phyloP scores from a whole-genome alignment of 2,329 filamentous ascomycete genomes.

The Penicillium occitanis region DNA sequence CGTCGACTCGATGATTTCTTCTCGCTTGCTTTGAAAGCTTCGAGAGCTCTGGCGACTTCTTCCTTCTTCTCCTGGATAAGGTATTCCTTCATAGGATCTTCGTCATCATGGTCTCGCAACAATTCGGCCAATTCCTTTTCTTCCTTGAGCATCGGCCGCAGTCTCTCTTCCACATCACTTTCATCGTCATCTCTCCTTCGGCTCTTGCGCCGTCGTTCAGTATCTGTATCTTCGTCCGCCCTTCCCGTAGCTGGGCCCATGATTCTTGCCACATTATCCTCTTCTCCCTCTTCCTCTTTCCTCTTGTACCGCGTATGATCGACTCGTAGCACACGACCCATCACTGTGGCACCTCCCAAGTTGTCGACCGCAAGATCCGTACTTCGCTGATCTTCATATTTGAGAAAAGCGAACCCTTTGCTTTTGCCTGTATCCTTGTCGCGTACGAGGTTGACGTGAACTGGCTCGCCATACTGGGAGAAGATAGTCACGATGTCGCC shows the following conservation, averaged over 20 bases:
- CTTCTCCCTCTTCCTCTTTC: conserved; percentile 66
- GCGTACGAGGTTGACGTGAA: conserved; percentile 85
- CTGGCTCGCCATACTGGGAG: conserved; percentile 93
- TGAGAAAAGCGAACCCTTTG: conserved; percentile 91
- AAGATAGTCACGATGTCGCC: conserved; percentile 96
- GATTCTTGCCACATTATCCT: conserved; percentile 50
- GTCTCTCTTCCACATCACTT: conserved; percentile 51
- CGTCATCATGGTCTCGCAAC: conserved; percentile 80
- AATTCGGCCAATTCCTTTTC: conserved; percentile 76
- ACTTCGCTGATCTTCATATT: conserved; percentile 97
- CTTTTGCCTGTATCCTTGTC: conserved; percentile 97
- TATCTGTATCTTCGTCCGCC: conserved; percentile 37
- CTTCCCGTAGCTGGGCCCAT: conserved; percentile 47
- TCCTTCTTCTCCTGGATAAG: conserved; percentile 88
- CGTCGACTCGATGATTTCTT: conserved; percentile 35
- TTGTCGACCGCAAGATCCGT: conserved; percentile 97
- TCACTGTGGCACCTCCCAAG: conserved; percentile 78
- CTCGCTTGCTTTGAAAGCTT: conserved; percentile 50
- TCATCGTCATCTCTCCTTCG: conserved; percentile 41
- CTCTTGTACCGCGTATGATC: conserved; percentile 92
- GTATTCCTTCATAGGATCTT: conserved; percentile 96
- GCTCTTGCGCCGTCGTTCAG: conserved; percentile 37
- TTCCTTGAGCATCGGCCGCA: conserved; percentile 70
- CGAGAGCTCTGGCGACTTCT: conserved; percentile 72
- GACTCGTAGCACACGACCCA: conserved; percentile 77